A percentile compares a stretch with the other conserved stretches of the same genome.
Evolutionary conservation across 495 filamentous ascomycete species (phyloP).

Genomic region (Annulohypoxylon moriforme): DNA sequence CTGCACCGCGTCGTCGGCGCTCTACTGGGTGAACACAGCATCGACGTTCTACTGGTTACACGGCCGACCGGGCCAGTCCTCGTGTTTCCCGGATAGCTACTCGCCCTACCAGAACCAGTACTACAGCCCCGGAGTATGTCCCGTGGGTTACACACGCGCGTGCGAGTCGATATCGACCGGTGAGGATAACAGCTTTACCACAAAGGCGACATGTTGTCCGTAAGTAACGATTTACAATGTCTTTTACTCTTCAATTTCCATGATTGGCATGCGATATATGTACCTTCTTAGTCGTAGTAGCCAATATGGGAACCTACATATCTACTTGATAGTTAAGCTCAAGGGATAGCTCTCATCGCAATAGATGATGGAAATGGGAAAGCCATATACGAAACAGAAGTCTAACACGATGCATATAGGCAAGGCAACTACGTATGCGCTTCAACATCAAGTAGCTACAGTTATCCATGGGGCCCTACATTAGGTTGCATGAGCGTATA

Average conservation of each 20-base stretch:
- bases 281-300: background rate
- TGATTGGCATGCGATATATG: background rate
- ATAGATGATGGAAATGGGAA: background rate
- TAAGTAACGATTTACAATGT: slow-evolving; percentile 25
- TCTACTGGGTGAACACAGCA: slow-evolving; percentile 53
- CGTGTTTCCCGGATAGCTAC: slow-evolving; percentile 37
- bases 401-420: slow-evolving; percentile 17
- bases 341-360: background rate
- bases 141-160: slow-evolving; percentile 39
- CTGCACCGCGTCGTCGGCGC: slow-evolving; percentile 53
- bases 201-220: slow-evolving; percentile 48
- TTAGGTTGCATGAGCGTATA: slow-evolving; percentile 34
- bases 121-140: slow-evolving; percentile 45
- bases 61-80: slow-evolving; percentile 23
- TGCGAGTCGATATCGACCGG: slow-evolving; percentile 29
- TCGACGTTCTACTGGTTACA: slow-evolving; percentile 49
- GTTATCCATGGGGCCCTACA: slow-evolving; percentile 32
- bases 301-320: background rate
- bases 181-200: slow-evolving; percentile 13
- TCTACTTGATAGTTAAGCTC: background rate
- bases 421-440: slow-evolving; percentile 36
- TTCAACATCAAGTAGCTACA: slow-evolving; percentile 32
- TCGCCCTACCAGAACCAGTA: slow-evolving; percentile 38
- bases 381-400: background rate
- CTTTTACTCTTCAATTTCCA: background rate